These are phyloP conservation scores for Pyrrhoderma lamaoense DNA, from an alignment of 1,284 basidiomycete species.

Conservation along the genomic window DNA sequence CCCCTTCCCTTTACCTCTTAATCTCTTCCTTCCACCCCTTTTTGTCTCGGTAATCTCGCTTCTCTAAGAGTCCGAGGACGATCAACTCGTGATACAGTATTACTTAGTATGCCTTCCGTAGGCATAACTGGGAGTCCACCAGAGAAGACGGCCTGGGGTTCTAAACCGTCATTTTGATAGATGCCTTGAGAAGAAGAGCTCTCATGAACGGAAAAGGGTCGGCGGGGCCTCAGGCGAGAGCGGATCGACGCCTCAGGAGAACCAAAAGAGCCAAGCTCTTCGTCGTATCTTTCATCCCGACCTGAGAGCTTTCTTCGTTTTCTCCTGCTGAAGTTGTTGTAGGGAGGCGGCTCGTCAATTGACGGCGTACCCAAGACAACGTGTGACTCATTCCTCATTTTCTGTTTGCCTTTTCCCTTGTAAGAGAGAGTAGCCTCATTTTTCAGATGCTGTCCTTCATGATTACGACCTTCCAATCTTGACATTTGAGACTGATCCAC, in stretches of 20 bases:
- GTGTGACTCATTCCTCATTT: neutral
- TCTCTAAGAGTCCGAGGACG: neutral
- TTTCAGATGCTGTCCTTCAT: neutral
- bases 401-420: neutral
- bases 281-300: neutral
- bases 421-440: neutral
- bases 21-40: conserved; percentile 26
- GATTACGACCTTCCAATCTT: neutral
- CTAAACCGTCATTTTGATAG: neutral
- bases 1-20: conserved; percentile 32
- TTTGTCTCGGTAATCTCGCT: neutral
- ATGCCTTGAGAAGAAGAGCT: neutral
- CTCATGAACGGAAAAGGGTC: conserved; percentile 10
- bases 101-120: neutral
- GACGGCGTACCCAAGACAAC: neutral
- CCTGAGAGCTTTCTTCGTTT: neutral
- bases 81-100: neutral
- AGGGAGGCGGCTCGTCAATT: neutral
- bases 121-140: too few relatives aligned
- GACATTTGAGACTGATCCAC: conserved; percentile 7
- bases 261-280: neutral
- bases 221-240: conserved; percentile 46
- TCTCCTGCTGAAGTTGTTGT: neutral
- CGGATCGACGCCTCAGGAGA: conserved; percentile 34
- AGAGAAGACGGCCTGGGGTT: neutral